Evolutionary conservation across 179 eudicot species (phyloP).

Genomic region (Vitellaria paradoxa): DNA sequence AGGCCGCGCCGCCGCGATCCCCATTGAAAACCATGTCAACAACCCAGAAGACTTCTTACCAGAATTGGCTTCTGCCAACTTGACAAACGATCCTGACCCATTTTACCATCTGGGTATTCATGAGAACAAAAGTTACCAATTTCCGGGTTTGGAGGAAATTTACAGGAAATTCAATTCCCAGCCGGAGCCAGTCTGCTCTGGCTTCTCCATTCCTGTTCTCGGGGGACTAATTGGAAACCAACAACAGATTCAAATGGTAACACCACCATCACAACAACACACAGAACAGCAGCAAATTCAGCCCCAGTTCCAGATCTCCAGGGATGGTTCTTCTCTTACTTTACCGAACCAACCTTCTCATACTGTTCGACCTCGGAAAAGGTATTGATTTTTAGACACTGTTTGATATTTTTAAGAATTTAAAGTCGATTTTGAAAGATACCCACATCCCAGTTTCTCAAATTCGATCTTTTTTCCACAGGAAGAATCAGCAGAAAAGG

Average conservation of each 20-base stretch:
- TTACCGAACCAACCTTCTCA: conserved; percentile 11
- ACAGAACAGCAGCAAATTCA: conserved; percentile 5
- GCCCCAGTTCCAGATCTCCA: neutral
- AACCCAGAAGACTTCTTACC: conserved; percentile 14
- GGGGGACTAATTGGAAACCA: conserved; percentile 10
- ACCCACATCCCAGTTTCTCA: neutral
- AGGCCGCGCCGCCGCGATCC: conserved; percentile 30
- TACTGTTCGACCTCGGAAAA: conserved; percentile 23
- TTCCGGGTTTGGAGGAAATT: conserved; percentile 30
- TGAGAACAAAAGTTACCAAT: conserved; percentile 3
- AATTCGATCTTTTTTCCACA: conserved; percentile 8
- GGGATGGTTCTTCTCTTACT: conserved; percentile 16
- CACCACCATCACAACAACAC: neutral
- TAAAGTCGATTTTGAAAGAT: no score
- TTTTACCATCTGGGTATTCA: neutral
- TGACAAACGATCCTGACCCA: conserved; percentile 12
- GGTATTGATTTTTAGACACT: conserved; percentile 5
- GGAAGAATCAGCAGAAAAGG: conserved; percentile 49
- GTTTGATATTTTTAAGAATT: no score
- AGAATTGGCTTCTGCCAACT: conserved; percentile 14
- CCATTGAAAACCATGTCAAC: neutral
- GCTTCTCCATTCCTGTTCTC: conserved; percentile 4
- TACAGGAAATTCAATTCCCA: conserved; percentile 13
- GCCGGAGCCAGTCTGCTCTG: conserved; percentile 1
- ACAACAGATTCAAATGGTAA: neutral